Evolutionary conservation across 176 grass and related monocot species (phyloP), one percentile per base, ranked within the genome.

Genomic region (Ensete glaucum): DNA sequence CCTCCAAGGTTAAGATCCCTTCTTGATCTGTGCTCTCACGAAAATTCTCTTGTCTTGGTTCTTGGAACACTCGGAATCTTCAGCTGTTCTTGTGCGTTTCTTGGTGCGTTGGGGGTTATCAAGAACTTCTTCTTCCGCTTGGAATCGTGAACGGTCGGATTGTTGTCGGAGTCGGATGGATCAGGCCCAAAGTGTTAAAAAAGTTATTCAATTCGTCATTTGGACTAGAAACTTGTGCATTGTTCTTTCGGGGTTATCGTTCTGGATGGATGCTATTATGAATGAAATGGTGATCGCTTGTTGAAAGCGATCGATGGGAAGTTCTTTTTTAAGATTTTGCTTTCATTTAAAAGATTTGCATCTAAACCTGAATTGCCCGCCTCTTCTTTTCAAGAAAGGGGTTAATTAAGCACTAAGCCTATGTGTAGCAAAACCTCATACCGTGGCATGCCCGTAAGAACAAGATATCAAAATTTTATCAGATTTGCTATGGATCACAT

Each of bases 1-100:
- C 70, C 51, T 84, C 95, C 73, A 99, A 99, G 95, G 95, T 94
- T 82, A 94, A 99, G 95, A 91, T 94, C 80, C 9, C 48, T 9
- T 10, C 14, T 49, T 49, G 14, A 55, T 1, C 48, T 67, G 25
- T 64, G 5, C 73, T 8, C 50, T 8, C 1, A 55, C 29, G 20
- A 3, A 3, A 8, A 8, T 53, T 29, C 16, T 73, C 8, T 54
- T 1, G 8, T 60, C 3, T n/a, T n/a, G 16, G n/a, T 60, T 60
- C 16, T 21, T 60, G 16, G 7, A n/a, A 1, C 16, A 8, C 57
- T 60, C n/a, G 15, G 8, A 60, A 60, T 43, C 57, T 20, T 21
- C 9, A 19, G 16, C 2, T 16, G 4, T 57, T 12, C 55, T 57
- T 16, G 54, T 15, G 13, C 16, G 54, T 57, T 34, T 57, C 54